Conservation (phyloP, 1,139 yeast genomes). For the Blastobotrys serpentis region DNA sequence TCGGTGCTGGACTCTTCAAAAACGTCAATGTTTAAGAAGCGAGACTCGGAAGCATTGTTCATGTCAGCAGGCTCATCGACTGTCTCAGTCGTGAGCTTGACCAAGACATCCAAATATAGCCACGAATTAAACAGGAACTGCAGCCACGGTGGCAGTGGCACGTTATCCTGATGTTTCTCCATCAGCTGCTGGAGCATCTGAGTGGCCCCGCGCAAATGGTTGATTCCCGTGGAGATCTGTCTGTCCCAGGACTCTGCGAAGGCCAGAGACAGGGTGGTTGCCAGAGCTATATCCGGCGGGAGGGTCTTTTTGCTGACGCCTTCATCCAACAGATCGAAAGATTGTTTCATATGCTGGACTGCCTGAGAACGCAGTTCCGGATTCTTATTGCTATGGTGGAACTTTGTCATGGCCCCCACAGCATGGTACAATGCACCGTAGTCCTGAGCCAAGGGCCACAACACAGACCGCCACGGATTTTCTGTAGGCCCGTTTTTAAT, state of each 20-base stretch:
- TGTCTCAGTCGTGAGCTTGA: conserved; percentile 57
- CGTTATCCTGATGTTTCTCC: conserved; percentile 18
- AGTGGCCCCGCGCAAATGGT: conserved; percentile 65
- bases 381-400: conserved; percentile 55
- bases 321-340: conserved; percentile 57
- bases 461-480: conserved; percentile 64
- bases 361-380: conserved; percentile 51
- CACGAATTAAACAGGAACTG: conserved; percentile 61
- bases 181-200: conserved; percentile 48
- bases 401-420: conserved; percentile 62
- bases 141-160: conserved; percentile 35
- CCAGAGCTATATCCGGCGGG: conserved; percentile 65
- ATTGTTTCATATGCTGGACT: conserved; percentile 56
- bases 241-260: conserved; percentile 70
- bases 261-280: conserved; percentile 61
- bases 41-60: conserved; percentile 32
- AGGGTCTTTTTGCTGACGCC: conserved; percentile 51
- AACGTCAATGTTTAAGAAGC: conserved; percentile 12
- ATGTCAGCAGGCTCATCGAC: conserved; percentile 23
- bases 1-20: conserved; percentile 11
- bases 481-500: conserved; percentile 62
- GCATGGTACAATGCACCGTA: conserved; percentile 61
- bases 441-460: conserved; percentile 54
- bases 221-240: conserved; percentile 62
- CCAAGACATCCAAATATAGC: conserved; percentile 64